Conservation (phyloP, 75 land plant species). For the Selaginella tamariscina region DNA sequence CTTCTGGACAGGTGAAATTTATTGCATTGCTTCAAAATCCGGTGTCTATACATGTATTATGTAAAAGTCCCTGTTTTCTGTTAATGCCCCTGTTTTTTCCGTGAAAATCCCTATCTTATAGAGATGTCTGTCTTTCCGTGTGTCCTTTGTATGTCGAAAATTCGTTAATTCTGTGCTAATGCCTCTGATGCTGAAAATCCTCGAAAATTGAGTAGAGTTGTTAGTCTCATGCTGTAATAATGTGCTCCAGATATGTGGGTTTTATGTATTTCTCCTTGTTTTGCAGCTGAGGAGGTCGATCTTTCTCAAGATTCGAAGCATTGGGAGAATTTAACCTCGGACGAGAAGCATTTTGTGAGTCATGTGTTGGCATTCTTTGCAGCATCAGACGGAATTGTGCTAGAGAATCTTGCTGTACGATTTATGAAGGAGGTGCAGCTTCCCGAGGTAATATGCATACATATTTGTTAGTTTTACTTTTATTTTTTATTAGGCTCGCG, state of each 20-base stretch:
- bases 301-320: slow-evolving; percentile 52
- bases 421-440: slow-evolving; percentile 65
- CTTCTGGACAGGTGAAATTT: slow-evolving; percentile 41
- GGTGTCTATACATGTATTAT: too few species aligned
- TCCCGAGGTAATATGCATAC: slow-evolving; percentile 39
- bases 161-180: too few species aligned
- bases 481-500: slow-evolving; percentile 42
- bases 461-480: background rate
- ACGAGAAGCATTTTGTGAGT: slow-evolving; percentile 52
- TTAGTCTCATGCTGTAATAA: too few species aligned
- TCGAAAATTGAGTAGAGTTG: too few species aligned
- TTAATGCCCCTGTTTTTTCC: too few species aligned
- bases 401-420: slow-evolving; percentile 63
- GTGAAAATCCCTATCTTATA: too few species aligned
- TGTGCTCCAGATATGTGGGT: too few species aligned
- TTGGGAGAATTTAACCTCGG: slow-evolving; percentile 37
- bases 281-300: slow-evolving; percentile 80
- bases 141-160: too few species aligned
- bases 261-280: background rate
- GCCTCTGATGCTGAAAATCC: too few species aligned
- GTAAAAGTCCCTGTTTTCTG: too few species aligned
- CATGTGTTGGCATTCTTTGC: slow-evolving; percentile 78
- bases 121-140: too few species aligned
- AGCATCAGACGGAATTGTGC: slow-evolving; percentile 75
- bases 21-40: too few species aligned